Base-by-base conservation (phyloP, 2,329 filamentous ascomycete genomes). In the Waltergamsia citrina region DNA sequence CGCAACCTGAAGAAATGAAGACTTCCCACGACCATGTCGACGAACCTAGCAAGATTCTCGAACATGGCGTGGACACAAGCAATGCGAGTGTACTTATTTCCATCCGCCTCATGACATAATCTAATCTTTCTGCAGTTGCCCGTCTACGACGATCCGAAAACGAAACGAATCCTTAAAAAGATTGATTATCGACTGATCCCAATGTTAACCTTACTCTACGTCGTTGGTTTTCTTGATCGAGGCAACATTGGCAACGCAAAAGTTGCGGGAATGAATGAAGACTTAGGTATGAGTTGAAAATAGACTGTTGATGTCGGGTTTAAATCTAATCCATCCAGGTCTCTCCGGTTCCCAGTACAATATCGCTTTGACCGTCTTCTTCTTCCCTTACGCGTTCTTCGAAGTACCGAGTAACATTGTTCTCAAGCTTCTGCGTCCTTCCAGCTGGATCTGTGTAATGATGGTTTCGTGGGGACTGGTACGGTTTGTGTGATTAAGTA, bases 241-340 rank as follows among this genome's bases (percentile, higher is more conserved):
- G 37, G 37, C 27, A 44, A 44, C 35, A 40, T 44, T 30, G 47
- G 47, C 26, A 42, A 44, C 22, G 44, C 44, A 3, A 35, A 41
- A 6, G 38, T 41, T 5, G 39, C 38, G 5, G 40, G 40, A 9
- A 40, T 61, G 41, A 58, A 57, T 32, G 37, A 62, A 10, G 54
- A 61, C 35, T 48, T 59, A 7, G 49, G 31, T 14, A 67, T 81
- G 60, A 66, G 63, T 1, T 54, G 65, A 10, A 60, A 78, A 49
- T 83, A 79, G 51, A 49, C 46, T 77, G 80, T 53, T 53, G 70
- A n/a, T n/a, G n/a, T n/a, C n/a, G n/a, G n/a, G n/a, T n/a, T n/a
- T n/a, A n/a, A n/a, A n/a, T 65, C 9, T 57, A n/a, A n/a, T n/a
- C n/a, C n/a, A n/a, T n/a, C n/a, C n/a, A n/a, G n/a, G n/a, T n/a